Conservation (phyloP, 2,329 filamentous ascomycete species). For the Macroventuria anomochaeta region DNA sequence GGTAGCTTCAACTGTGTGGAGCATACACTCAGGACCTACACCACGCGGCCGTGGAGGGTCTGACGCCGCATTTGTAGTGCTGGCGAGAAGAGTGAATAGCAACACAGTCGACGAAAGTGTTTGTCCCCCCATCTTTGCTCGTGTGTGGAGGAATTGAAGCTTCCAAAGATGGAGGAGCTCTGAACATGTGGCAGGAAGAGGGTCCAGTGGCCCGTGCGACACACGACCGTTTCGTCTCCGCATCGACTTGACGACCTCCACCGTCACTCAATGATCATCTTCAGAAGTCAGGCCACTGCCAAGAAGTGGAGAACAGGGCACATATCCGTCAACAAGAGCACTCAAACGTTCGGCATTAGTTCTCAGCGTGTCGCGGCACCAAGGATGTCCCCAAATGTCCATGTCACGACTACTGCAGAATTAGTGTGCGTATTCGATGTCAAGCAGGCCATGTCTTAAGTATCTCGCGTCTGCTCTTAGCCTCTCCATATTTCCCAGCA, state of each 20-base stretch:
- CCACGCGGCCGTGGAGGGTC: conserved; percentile 77
- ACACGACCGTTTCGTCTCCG: conserved; percentile 6
- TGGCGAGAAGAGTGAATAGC: conserved; percentile 38
- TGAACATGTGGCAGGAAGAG: conserved; percentile 35
- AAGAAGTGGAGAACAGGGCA: too few relatives aligned
- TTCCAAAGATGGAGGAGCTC: conserved; percentile 23
- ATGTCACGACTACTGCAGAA: too few relatives aligned
- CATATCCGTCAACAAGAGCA: too few relatives aligned
- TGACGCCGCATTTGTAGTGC: conserved; percentile 60
- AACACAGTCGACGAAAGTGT: conserved; percentile 39
- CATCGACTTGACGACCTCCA: conserved; percentile 3
- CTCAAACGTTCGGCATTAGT: background rate
- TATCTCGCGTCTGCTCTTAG: too few relatives aligned
- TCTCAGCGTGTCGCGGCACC: too few relatives aligned
- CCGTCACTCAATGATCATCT: background rate
- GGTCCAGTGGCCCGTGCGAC: conserved; percentile 14
- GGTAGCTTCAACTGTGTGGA: conserved; percentile 5
- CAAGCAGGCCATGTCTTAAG: too few relatives aligned
- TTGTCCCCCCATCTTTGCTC: conserved; percentile 40
- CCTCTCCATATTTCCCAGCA: too few relatives aligned
- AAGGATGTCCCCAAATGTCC: too few relatives aligned
- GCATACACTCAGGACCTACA: conserved; percentile 89
- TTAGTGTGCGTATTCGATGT: too few relatives aligned
- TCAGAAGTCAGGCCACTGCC: too few relatives aligned
- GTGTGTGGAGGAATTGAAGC: conserved; percentile 31